A percentile compares a stretch with the other conserved stretches of the same genome.
Evolutionary conservation across 345 rosid species (phyloP).

Genomic region (Cardamine resedifolia): DNA sequence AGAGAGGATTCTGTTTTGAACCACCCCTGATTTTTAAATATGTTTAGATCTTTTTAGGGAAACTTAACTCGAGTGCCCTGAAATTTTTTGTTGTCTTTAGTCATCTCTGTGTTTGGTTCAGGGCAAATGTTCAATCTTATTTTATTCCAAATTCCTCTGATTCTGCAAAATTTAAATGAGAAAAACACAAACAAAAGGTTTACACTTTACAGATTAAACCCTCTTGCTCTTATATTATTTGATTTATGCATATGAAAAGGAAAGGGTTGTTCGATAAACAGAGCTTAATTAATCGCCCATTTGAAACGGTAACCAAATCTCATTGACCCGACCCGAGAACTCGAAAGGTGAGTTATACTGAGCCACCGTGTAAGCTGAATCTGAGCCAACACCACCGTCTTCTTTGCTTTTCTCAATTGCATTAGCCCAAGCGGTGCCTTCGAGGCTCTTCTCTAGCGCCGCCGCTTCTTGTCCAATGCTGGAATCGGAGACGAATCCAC

Average conservation of each 20-base stretch:
- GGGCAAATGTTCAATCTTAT: conserved; percentile 27
- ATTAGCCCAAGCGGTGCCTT: conserved; percentile 58
- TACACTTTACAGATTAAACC: neutral
- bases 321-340: conserved; percentile 63
- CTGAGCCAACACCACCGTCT: conserved; percentile 21
- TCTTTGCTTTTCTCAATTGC: conserved; percentile 56
- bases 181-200: neutral
- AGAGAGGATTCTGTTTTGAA: conserved; percentile 33
- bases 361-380: conserved; percentile 62
- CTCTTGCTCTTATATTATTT: conserved; percentile 17
- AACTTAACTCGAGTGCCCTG: conserved; percentile 39
- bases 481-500: conserved; percentile 66
- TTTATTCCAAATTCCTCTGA: conserved; percentile 1
- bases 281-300: conserved; percentile 32
- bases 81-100: conserved; percentile 17
- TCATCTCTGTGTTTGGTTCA: conserved; percentile 27
- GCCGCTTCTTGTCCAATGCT: conserved; percentile 74
- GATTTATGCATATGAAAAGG: neutral
- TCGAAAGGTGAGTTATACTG: conserved; percentile 94
- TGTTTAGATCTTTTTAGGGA: conserved; percentile 34
- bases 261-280: neutral
- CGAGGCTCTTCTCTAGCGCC: conserved; percentile 58
- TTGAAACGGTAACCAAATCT: conserved; percentile 68
- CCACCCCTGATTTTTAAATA: conserved; percentile 35
- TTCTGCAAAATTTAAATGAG: neutral